phyloP scores from a whole-genome alignment of 306 rosid genomes.

The Cicer pinnatifidum region DNA sequence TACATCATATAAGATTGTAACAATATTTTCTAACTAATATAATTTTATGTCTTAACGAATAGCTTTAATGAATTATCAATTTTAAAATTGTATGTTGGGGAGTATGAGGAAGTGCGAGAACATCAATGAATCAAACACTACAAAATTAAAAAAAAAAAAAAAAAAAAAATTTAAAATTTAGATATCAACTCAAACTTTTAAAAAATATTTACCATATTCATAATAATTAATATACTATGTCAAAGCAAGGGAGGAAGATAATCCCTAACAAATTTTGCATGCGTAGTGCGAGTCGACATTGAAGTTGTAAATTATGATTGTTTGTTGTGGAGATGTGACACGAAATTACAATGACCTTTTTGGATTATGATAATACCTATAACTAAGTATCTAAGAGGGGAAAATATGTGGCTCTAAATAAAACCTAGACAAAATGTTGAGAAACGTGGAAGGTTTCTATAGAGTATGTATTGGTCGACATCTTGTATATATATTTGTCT shows the following conservation, averaged over 20 bases:
- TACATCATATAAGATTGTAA: no score
- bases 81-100: no score
- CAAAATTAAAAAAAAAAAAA: no score
- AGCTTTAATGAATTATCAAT: no score
- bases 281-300: conserved; percentile 28
- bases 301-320: conserved; percentile 13
- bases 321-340: conserved; percentile 36
- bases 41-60: no score
- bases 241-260: conserved; percentile 22
- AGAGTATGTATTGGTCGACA: conserved; percentile 9
- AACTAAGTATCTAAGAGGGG: background rate
- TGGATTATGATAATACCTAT: conserved; percentile 37
- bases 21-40: no score
- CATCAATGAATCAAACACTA: no score
- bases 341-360: conserved; percentile 43
- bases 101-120: no score
- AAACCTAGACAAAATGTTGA: background rate
- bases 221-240: background rate
- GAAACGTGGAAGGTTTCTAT: conserved; percentile 42
- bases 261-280: conserved; percentile 29
- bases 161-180: no score
- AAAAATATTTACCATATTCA: no score
- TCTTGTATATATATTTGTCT: conserved; percentile 35
- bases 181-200: no score
- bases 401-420: conserved; percentile 46